Evolutionary conservation across 768 basidiomycete genomes (phyloP).

Genomic region (Paxillus rubicundulus): DNA sequence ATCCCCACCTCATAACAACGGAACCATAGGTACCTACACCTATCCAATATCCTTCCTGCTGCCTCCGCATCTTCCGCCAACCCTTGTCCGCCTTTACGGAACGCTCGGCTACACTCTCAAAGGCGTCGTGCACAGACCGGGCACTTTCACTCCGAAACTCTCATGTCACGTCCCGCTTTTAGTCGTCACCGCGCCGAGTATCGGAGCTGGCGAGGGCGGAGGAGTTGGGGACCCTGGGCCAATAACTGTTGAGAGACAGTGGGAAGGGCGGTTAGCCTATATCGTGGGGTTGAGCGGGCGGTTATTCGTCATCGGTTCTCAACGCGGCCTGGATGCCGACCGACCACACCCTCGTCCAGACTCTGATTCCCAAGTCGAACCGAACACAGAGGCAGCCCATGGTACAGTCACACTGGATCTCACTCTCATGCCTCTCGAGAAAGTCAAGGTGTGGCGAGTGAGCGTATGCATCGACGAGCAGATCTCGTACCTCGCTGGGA

Average conservation of each 20-base stretch:
- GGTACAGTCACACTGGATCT: constrained; percentile 76
- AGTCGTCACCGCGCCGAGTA: constrained; percentile 71
- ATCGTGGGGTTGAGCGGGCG: constrained; percentile 74
- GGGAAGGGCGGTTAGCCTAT: constrained; percentile 89
- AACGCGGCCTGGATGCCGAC: constrained; percentile 2
- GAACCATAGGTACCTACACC: constrained; percentile 74
- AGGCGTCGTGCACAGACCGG: constrained; percentile 83
- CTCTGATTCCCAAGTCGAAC: constrained; percentile 1
- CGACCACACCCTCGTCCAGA: neutral
- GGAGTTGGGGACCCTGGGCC: constrained; percentile 58
- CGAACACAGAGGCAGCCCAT: constrained; percentile 10
- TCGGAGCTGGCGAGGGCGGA: constrained; percentile 71
- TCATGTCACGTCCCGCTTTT: constrained; percentile 67
- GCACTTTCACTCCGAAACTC: constrained; percentile 77
- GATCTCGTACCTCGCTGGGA: constrained; percentile 10
- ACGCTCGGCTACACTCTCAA: constrained; percentile 76
- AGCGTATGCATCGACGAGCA: constrained; percentile 67
- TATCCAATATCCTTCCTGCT: constrained; percentile 94
- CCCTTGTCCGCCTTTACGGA: constrained; percentile 71
- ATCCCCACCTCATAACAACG: neutral
- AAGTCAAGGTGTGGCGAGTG: constrained; percentile 79
- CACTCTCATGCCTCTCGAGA: constrained; percentile 81
- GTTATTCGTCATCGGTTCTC: constrained; percentile 76
- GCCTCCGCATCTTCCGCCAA: constrained; percentile 77
- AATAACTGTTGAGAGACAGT: constrained; percentile 81